Conservation (phyloP, 345 rosid species). For the Moringa oleifera region DNA sequence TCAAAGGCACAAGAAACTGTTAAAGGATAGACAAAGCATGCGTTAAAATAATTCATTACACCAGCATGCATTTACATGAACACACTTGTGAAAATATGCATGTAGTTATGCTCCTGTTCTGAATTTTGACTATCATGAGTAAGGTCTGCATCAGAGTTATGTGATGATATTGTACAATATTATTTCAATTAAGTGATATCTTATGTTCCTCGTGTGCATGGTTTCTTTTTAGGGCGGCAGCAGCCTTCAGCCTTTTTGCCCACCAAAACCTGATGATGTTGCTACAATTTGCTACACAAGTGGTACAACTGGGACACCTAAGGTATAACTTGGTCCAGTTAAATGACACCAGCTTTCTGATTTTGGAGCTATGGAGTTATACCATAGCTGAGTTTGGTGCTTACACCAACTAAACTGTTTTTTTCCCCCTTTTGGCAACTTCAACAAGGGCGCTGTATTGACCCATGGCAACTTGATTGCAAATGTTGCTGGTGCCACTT, state of each 20-base stretch:
- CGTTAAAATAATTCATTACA: too few species aligned
- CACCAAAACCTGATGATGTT: constrained; percentile 57
- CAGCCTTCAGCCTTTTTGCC: constrained; percentile 50
- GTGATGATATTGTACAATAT: neutral
- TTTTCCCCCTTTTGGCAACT: constrained; percentile 15
- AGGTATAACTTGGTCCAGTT: constrained; percentile 42
- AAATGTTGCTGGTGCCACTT: constrained; percentile 67
- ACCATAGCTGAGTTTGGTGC: neutral
- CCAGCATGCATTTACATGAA: neutral
- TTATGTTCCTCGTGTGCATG: constrained; percentile 19
- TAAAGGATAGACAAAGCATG: too few species aligned
- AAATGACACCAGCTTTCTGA: neutral
- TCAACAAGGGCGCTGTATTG: constrained; percentile 75
- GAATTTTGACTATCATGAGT: neutral
- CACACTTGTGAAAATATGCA: neutral
- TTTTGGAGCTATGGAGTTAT: neutral
- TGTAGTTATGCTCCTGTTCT: too few species aligned
- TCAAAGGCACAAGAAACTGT: too few species aligned
- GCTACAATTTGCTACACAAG: constrained; percentile 94
- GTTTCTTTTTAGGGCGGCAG: constrained; percentile 49
- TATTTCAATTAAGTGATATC: neutral
- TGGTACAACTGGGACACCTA: constrained; percentile 98
- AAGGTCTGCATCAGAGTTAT: neutral
- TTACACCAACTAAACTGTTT: constrained; percentile 18
- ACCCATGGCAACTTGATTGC: constrained; percentile 85